Base-by-base conservation (phyloP, 164 flowering plant species). In the Aristolochia fimbriata region DNA sequence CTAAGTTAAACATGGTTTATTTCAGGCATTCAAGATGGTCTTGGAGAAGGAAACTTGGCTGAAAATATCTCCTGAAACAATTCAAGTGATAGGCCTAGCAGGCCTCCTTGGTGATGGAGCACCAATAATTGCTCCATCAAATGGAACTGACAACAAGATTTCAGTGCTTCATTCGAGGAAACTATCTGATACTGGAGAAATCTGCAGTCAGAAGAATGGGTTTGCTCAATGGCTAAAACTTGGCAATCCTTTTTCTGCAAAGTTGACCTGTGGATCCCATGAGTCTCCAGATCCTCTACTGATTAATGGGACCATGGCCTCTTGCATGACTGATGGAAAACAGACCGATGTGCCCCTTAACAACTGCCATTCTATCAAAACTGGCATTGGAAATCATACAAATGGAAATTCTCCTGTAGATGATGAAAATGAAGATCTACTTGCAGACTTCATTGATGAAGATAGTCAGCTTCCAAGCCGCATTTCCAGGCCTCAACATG, bases 391-490 rank as follows among this genome's bases (percentile, higher is more conserved):
- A 45, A 73, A 60, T 75, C 67, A 75, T 65, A 37, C 54, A 30
- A 81, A 83, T 76, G 88, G 87, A 24, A 56, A 63, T 21, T 63
- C 58, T 64, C 46, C 81, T 69, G 60, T 77, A 12, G 97, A 91
- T 60, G 99, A 91, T 71, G 99, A 94, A 84, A 82, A 84, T 73
- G 99, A 94, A 73, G 99, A 94, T 75, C 95, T 94, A 61, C 86
- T 75, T 59, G 99, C 99, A 31, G 99, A 94, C 75, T 94, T 88
- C 66, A 94, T 94, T 74, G 99, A 94, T 70, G 99, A 94, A 72
- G 99, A 94, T 64, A 94, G 99, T 77, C 99, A 94, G 77, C 97
- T 91, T 19, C 99, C 99, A 27, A 91, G 99, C 71, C 86, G 97
- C 62, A 78, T 75, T 66, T 80, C 89, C 61, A 87, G 72, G 66